Conservation (phyloP, 345 rosid genomes). For the Geranium rotundifolium region DNA sequence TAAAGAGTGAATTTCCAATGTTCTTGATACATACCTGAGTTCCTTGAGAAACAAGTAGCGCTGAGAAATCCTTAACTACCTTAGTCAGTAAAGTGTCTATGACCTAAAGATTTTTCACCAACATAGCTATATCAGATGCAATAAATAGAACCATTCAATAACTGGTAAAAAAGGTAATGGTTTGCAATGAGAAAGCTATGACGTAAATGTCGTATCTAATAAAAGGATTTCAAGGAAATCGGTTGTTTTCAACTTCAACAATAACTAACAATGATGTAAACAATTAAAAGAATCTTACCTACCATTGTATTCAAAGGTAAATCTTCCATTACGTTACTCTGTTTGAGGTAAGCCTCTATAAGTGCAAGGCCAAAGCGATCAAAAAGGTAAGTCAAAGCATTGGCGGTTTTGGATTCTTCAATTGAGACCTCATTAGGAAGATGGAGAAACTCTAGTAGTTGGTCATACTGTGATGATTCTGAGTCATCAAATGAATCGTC, state of each 20-base stretch:
- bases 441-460: slow-evolving; percentile 76
- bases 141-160: not conserved
- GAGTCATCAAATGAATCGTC: slow-evolving; percentile 84
- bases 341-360: slow-evolving; percentile 69
- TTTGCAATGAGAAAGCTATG: not conserved
- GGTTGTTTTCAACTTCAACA: not conserved
- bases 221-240: not conserved
- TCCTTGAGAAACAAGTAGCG: slow-evolving; percentile 78
- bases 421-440: slow-evolving; percentile 60
- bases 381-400: slow-evolving; percentile 65
- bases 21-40: slow-evolving; percentile 42
- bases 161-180: not conserved
- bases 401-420: slow-evolving; percentile 73
- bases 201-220: not conserved
- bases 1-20: no score
- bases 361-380: slow-evolving; percentile 79
- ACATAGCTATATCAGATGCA: not conserved
- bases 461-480: slow-evolving; percentile 81
- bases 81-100: slow-evolving; percentile 71
- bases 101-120: slow-evolving; percentile 27
- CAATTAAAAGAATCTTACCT: slow-evolving; percentile 40
- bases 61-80: slow-evolving; percentile 82
- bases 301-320: slow-evolving; percentile 92
- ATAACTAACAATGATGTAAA: not conserved
- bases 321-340: slow-evolving; percentile 45